phyloP scores from a whole-genome alignment of 768 basidiomycete species.

The Kwoniella sp. region DNA sequence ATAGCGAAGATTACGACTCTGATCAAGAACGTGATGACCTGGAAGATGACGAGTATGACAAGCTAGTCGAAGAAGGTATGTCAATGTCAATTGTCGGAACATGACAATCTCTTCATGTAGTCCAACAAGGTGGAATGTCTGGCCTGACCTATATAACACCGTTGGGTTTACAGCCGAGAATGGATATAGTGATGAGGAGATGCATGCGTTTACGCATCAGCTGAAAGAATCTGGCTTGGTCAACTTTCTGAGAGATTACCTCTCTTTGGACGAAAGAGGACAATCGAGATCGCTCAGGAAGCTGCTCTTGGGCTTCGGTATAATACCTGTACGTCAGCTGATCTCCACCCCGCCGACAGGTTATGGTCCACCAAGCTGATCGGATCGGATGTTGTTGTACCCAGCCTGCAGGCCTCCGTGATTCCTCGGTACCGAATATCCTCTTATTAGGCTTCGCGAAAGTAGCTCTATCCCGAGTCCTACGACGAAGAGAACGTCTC shows the following conservation, averaged over 20 bases:
- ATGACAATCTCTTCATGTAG: too few relatives aligned
- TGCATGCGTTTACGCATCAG: conserved; percentile 24
- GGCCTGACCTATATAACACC: too few relatives aligned
- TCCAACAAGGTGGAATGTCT: too few relatives aligned
- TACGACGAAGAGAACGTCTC: conserved; percentile 52
- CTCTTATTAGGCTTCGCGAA: conserved; percentile 39
- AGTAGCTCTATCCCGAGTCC: conserved; percentile 39
- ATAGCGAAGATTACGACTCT: conserved; percentile 47
- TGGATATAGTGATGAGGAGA: conserved; percentile 44
- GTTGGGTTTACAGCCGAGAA: conserved; percentile 44
- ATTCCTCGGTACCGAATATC: conserved; percentile 31
- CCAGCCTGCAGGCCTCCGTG: conserved; percentile 38
- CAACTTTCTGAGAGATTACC: conserved; percentile 42
- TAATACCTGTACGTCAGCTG: conserved; percentile 39
- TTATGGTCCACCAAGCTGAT: neutral
- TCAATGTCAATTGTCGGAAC: neutral
- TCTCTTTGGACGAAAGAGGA: conserved; percentile 16
- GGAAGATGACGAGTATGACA: conserved; percentile 39
- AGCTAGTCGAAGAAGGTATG: conserved; percentile 44
- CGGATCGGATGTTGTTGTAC: too few relatives aligned
- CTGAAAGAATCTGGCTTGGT: conserved; percentile 46
- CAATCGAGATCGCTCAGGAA: conserved; percentile 34
- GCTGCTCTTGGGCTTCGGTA: conserved; percentile 38
- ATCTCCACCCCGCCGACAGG: neutral
- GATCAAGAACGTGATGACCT: conserved; percentile 35